These are phyloP conservation scores for Porogramme epimiltina DNA, from an alignment of 1,284 basidiomycete species.

Conservation along the genomic window DNA sequence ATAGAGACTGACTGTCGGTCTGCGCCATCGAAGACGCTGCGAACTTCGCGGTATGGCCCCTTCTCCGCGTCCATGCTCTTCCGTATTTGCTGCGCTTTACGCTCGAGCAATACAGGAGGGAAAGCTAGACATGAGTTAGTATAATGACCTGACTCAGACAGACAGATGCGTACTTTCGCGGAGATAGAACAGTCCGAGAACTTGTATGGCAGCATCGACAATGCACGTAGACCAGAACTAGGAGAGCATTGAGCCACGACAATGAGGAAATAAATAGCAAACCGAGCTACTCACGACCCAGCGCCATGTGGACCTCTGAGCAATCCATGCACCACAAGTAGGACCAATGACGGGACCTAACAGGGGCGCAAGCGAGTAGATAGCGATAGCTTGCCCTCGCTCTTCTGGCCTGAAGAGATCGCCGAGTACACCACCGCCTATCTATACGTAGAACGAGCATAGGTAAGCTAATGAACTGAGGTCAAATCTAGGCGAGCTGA, in stretches of 20 bases:
- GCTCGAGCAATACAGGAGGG: conserved; percentile 47
- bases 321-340: conserved; percentile 41
- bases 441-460: conserved; percentile 16
- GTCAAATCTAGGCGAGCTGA: too few species aligned
- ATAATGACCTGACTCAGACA: neutral
- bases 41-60: conserved; percentile 23
- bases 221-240: conserved; percentile 45
- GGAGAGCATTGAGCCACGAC: neutral
- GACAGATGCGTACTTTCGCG: conserved; percentile 41
- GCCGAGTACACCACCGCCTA: conserved; percentile 49
- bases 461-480: neutral
- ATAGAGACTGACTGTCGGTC: conserved; percentile 32
- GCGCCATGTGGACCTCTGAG: conserved; percentile 40
- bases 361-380: conserved; percentile 49
- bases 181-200: conserved; percentile 45
- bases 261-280: neutral
- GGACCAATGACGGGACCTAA: conserved; percentile 48
- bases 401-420: conserved; percentile 51
- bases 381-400: conserved; percentile 46
- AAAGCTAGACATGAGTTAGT: conserved; percentile 33
- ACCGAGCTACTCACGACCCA: conserved; percentile 34
- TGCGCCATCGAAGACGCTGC: conserved; percentile 28
- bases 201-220: conserved; percentile 37
- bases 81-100: conserved; percentile 42
- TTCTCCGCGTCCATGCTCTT: conserved; percentile 40